A percentile compares a stretch with the other conserved stretches of the same genome.
Conservation (phyloP, 306 rosid species). For the Rubus idaeus region DNA sequence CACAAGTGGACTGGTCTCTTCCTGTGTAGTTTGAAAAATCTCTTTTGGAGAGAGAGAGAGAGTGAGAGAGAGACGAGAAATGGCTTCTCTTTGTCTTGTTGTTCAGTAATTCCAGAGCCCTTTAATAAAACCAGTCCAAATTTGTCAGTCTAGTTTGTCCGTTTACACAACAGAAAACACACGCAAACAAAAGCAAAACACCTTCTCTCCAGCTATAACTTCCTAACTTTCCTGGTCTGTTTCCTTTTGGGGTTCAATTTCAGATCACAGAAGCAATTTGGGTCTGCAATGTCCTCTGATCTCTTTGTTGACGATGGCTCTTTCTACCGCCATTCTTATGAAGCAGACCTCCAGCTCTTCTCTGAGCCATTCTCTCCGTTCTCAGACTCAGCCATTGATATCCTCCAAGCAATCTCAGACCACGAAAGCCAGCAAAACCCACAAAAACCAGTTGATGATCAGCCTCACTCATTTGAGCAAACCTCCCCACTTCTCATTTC, state of each 20-base stretch:
- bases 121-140: slow-evolving; percentile 16
- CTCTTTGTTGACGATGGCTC: slow-evolving; percentile 45
- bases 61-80: slow-evolving; percentile 21
- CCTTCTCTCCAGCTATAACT: not conserved
- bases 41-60: slow-evolving; percentile 24
- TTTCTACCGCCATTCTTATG: slow-evolving; percentile 39
- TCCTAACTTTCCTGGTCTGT: not conserved
- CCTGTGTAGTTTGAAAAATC: slow-evolving; percentile 13
- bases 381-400: slow-evolving; percentile 42
- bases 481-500: slow-evolving; percentile 40
- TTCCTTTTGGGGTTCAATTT: slow-evolving; percentile 3
- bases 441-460: slow-evolving; percentile 27
- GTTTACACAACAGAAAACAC: slow-evolving; percentile 24
- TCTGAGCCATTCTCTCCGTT: slow-evolving; percentile 43
- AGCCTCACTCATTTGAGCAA: slow-evolving; percentile 37
- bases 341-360: slow-evolving; percentile 46
- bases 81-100: slow-evolving; percentile 33
- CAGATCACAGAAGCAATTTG: not conserved
- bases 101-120: slow-evolving; percentile 11
- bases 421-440: slow-evolving; percentile 9
- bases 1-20: slow-evolving; percentile 22
- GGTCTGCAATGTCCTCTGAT: slow-evolving; percentile 67
- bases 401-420: slow-evolving; percentile 37
- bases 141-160: slow-evolving; percentile 16
- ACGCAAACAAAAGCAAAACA: not conserved